Percentiles rank a stretch among this genome's conserved stretches.
phyloP scores from a whole-genome alignment of 768 basidiomycete species.

The Holtermannia corniformis region DNA sequence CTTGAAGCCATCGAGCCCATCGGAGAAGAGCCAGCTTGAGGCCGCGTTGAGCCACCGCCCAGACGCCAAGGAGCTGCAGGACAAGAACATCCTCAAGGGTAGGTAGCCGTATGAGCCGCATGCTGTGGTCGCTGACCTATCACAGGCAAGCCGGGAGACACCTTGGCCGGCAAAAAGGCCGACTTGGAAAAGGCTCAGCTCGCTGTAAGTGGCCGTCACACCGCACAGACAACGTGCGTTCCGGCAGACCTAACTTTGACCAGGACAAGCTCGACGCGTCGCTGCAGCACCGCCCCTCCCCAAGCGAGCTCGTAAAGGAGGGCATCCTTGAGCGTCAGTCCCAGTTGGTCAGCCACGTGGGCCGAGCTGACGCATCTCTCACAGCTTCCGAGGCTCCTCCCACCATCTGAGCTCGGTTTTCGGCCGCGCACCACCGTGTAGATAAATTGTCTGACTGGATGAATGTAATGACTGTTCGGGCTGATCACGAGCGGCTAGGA shows the following conservation, averaged over 20 bases:
- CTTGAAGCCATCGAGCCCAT: constrained; percentile 22
- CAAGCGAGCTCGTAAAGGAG: constrained; percentile 56
- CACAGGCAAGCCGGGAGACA: constrained; percentile 53
- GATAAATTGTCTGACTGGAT: too few species aligned
- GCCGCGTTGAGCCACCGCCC: constrained; percentile 51
- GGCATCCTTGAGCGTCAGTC: constrained; percentile 52
- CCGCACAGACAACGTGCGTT: background rate
- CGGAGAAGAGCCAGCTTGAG: constrained; percentile 46
- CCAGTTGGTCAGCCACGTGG: background rate
- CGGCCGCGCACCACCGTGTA: too few species aligned
- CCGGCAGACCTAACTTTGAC: background rate
- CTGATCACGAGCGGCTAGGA: too few species aligned
- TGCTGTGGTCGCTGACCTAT: background rate
- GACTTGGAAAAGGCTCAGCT: constrained; percentile 56
- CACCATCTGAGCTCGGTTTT: background rate
- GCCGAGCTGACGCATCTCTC: background rate
- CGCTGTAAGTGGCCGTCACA: constrained; percentile 45
- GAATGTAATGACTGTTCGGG: too few species aligned
- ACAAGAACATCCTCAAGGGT: constrained; percentile 65
- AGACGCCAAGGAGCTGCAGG: constrained; percentile 54
- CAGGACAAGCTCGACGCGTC: constrained; percentile 59
- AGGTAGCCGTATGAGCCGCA: constrained; percentile 7
- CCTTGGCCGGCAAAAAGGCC: constrained; percentile 55
- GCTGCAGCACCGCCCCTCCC: constrained; percentile 52
- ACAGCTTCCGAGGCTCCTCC: background rate